These are phyloP conservation scores for Eragrostis tef DNA, from an alignment of 202 grass and related monocot genomes.

Conservation along the genomic window DNA sequence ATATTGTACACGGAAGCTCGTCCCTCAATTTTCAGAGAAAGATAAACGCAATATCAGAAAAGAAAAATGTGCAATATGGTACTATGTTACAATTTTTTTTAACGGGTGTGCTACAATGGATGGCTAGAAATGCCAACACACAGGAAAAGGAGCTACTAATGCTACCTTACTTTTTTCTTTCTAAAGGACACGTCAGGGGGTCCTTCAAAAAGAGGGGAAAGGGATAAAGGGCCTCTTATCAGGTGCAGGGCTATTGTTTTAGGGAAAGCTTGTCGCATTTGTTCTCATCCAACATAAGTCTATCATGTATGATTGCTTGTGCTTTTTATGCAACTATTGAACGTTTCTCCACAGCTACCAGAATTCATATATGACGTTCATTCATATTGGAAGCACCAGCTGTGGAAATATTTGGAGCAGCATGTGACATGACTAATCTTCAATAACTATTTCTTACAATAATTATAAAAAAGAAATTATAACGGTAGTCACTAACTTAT, in stretches of 20 bases:
- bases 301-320: neutral
- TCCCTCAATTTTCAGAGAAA: neutral
- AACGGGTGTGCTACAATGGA: neutral
- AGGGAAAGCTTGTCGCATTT: neutral
- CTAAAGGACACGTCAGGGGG: neutral
- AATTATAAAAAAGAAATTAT: too few species aligned
- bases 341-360: neutral
- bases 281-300: neutral
- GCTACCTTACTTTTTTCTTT: neutral
- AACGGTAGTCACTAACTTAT: neutral
- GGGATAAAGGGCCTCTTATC: neutral
- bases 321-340: neutral
- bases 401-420: neutral
- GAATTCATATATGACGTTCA: neutral
- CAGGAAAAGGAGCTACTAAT: neutral
- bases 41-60: neutral
- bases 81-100: neutral
- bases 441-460: neutral
- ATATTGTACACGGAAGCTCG: neutral
- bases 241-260: conserved; percentile 4
- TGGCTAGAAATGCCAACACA: neutral
- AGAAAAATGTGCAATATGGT: neutral
- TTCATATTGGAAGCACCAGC: neutral
- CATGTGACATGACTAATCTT: neutral
- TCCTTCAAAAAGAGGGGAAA: neutral